Percentiles rank a stretch among this genome's conserved stretches.
Evolutionary conservation across 441 rosid species (phyloP).

Genomic region (Jatropha podagrica): DNA sequence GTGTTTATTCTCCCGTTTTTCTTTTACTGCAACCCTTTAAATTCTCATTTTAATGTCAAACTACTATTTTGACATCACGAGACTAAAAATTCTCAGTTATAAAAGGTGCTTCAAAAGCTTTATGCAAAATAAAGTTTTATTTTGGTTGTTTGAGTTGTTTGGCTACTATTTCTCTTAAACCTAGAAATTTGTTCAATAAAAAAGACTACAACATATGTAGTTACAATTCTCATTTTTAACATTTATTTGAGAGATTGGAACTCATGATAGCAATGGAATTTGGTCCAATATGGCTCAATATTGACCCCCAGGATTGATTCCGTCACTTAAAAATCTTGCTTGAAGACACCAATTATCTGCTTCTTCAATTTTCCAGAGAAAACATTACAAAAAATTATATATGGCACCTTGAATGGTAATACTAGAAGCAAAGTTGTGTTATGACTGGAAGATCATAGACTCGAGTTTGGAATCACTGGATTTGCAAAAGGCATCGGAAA

Average conservation of each 20-base stretch:
- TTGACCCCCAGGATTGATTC: neutral
- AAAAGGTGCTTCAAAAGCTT: too few species aligned
- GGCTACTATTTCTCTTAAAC: too few species aligned
- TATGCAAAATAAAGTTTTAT: too few species aligned
- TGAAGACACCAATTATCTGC: neutral
- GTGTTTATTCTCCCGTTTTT: too few species aligned
- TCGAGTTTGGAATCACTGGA: neutral
- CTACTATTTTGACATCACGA: too few species aligned
- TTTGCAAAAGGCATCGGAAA: neutral
- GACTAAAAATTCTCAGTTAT: too few species aligned
- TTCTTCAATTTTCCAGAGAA: neutral
- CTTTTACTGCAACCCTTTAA: too few species aligned
- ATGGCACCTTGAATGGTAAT: neutral
- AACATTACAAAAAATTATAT: neutral
- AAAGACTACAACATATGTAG: too few species aligned
- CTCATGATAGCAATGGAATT: neutral
- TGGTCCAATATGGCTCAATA: neutral
- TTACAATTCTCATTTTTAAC: neutral
- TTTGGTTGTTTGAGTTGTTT: too few species aligned
- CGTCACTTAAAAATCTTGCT: neutral
- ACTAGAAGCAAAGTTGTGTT: neutral
- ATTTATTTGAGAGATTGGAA: neutral
- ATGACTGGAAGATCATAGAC: neutral
- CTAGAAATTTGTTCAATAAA: too few species aligned
- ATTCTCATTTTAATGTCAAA: too few species aligned